Conservation (phyloP, 805 yeast genomes). For the Cyberlindnera meyerae region DNA sequence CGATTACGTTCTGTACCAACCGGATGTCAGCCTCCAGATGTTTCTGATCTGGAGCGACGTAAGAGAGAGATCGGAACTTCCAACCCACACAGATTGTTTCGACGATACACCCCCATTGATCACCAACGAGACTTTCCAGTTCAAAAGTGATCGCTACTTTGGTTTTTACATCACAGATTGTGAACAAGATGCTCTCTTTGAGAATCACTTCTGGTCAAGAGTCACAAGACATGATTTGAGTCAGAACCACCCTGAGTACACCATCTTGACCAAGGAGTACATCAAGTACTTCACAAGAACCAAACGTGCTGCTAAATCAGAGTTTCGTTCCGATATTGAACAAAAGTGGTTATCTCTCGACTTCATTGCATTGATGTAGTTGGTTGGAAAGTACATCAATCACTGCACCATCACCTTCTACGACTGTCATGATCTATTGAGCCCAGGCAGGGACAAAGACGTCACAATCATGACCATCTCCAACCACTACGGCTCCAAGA, state of each 20-base stretch:
- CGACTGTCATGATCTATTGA: not conserved
- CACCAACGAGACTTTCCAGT: too few relatives aligned
- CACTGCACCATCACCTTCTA: not conserved
- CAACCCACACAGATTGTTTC: too few relatives aligned
- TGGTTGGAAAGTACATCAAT: not conserved
- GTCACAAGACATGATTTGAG: not conserved
- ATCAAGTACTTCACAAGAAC: not conserved
- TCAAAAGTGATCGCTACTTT: not conserved
- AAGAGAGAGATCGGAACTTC: too few relatives aligned
- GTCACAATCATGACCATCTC: not conserved
- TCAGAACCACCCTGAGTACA: not conserved
- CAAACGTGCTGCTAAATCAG: not conserved
- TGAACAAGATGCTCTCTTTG: not conserved
- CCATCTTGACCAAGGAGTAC: slow-evolving; percentile 1
- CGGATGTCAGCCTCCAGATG: not conserved
- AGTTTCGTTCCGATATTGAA: not conserved
- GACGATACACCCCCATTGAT: too few relatives aligned
- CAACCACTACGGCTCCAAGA: not conserved
- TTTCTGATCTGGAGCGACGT: not conserved
- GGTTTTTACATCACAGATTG: not conserved
- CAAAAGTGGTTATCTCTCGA: not conserved
- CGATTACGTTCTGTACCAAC: slow-evolving; percentile 1
- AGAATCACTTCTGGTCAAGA: slow-evolving; percentile 2
- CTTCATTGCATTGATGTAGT: not conserved
- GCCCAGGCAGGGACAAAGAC: not conserved